Base-by-base conservation (phyloP, 176 grass and related monocot genomes). In the Phoenix roebelenii region DNA sequence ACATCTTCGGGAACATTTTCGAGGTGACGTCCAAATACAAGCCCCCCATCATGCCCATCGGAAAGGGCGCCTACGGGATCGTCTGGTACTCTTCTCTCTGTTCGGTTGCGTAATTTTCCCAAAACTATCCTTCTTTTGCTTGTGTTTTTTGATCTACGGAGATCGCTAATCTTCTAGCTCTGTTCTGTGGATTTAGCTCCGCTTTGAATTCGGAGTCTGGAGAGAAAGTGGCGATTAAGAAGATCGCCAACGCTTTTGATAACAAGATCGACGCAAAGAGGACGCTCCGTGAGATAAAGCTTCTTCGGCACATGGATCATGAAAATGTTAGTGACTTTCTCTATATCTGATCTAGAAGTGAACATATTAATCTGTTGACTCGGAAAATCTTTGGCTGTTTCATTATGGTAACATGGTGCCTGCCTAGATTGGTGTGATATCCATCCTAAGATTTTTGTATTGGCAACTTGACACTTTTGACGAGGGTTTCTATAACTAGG, bases 201-300 rank as follows among this genome's bases (percentile, higher is more conserved):
- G 81, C 93, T 64, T 78, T 88, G 66, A 98, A 98, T 78, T 82
- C 81, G 50, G 87, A 98, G 67, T 92, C 93, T 1, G 93, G 72
- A 55, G 93, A 98, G 76, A 84, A 91, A 78, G 93, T 98, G 64
- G 93, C 93, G 12, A 91, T 98, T 57, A 98, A 98, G 84, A 98
- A 98, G 77, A 98, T 98, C 74, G 93, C 87, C 51, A 98, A 98
- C 72, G 93, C 93, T 22, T 98, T 98, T 68, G 93, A 98, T 64
- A 98, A 98, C 73, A 98, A 80, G 79, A 88, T 98, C 48, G 93
- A 98, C 56, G 93, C 93, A 56, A 98, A 98, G 87, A 85, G 93
- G 62, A 98, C 93, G 67, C 93, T 98, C 16, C 70, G 93, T 20
- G 93, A 98, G 82, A 98, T 98, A 55, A 98, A 98, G 73, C 84